Conservation (phyloP, 139 green algal species). For the Chara braunii region DNA sequence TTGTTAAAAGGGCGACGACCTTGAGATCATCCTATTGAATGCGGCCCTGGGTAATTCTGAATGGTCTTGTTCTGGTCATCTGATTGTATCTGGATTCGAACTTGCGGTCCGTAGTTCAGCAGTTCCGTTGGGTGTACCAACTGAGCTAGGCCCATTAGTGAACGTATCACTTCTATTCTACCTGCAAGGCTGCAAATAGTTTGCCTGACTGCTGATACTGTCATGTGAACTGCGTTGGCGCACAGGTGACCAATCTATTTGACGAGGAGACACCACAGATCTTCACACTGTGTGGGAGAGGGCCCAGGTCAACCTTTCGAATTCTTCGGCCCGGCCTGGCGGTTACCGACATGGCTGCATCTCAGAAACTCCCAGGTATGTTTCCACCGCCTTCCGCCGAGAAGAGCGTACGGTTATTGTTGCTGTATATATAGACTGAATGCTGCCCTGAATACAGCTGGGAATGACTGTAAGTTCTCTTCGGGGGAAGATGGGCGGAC, state of each 20-base stretch:
- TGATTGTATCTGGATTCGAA: too few species aligned
- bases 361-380: too few species aligned
- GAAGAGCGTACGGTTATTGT: too few species aligned
- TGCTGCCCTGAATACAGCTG: too few species aligned
- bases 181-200: neutral
- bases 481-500: too few species aligned
- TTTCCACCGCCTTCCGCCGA: too few species aligned
- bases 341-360: conserved; percentile 86
- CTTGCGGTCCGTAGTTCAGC: neutral
- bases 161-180: neutral
- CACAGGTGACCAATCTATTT: conserved; percentile 54
- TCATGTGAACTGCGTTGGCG: neutral
- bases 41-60: too few species aligned
- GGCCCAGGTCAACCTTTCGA: conserved; percentile 67
- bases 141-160: neutral
- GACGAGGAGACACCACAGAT: conserved; percentile 82
- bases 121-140: neutral
- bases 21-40: too few species aligned
- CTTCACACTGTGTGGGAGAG: conserved; percentile 74
- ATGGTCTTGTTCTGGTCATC: too few species aligned
- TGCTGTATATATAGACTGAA: too few species aligned
- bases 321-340: conserved; percentile 84
- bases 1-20: too few species aligned
- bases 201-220: neutral
- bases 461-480: too few species aligned